phyloP scores from a whole-genome alignment of 208 protist genomes.

The Leptomonas pyrrhocoris region DNA sequence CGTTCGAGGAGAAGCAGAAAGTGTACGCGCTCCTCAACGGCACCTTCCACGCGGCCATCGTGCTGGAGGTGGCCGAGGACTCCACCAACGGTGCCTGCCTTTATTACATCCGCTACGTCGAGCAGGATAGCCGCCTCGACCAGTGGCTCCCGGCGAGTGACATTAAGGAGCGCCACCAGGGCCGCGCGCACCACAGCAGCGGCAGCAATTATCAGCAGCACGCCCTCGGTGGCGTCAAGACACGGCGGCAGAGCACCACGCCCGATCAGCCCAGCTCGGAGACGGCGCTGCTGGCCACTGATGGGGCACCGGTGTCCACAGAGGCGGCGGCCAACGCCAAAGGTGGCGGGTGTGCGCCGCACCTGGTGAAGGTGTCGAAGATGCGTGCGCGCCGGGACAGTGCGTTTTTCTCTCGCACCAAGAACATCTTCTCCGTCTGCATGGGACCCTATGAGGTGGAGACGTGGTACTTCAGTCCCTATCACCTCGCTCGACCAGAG shows the following conservation, averaged over 20 bases:
- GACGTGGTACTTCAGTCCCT: slow-evolving; percentile 98
- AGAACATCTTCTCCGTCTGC: slow-evolving; percentile 97
- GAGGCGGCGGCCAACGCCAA: slow-evolving; percentile 47
- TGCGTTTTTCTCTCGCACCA: slow-evolving; percentile 91
- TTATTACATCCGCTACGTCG: slow-evolving; percentile 90
- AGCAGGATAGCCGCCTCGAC: slow-evolving; percentile 90
- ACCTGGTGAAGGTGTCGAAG: slow-evolving; percentile 73
- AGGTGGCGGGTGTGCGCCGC: slow-evolving; percentile 39
- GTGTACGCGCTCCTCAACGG: slow-evolving; percentile 83
- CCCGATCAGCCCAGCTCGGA: slow-evolving; percentile 18
- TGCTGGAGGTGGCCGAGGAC: slow-evolving; percentile 75
- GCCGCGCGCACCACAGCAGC: slow-evolving; percentile 39
- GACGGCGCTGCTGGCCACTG: slow-evolving; percentile 9
- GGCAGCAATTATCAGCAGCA: slow-evolving; percentile 37
- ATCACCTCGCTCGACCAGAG: slow-evolving; percentile 86
- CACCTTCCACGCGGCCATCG: slow-evolving; percentile 77
- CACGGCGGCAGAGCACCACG: slow-evolving; percentile 62
- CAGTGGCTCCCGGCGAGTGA: slow-evolving; percentile 80
- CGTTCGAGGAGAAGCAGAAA: slow-evolving; percentile 80
- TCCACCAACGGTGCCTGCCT: slow-evolving; percentile 47
- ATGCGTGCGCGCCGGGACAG: slow-evolving; percentile 80
- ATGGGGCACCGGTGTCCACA: background rate
- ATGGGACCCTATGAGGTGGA: slow-evolving; percentile 96
- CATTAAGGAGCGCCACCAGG: slow-evolving; percentile 71
- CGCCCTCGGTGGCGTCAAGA: slow-evolving; percentile 56